Evolutionary conservation across 495 filamentous ascomycete genomes (phyloP), one percentile per base, ranked within the genome.

Genomic region (Aspergillus baeticus): DNA sequence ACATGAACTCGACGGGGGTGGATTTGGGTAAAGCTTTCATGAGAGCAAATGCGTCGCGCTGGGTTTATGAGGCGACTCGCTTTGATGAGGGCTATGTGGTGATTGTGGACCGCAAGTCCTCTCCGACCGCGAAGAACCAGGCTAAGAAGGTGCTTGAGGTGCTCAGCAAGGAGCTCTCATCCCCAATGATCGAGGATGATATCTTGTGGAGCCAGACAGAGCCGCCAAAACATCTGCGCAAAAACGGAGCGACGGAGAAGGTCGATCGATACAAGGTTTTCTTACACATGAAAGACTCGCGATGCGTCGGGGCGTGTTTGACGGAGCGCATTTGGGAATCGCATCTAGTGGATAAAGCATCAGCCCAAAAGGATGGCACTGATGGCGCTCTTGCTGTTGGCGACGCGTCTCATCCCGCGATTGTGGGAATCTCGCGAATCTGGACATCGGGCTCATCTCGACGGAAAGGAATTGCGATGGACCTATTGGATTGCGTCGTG

Each of bases 391-490:
- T 82, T 42, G 75, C 73, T 2, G 65, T 76, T 13, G 64, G 67
- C 42, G 65, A 69, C 13, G 69, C 73, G 33, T 59, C 69, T 0
- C 69, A 75, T 37, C 70, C 79, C 5, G 86, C 85, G 14, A 76
- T 86, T 18, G 73, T 89, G 37, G 87, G 87, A 2, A 78, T 90
- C 36, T 83, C 86, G n/a, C 82, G 87, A 10, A 88, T 90, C 57
- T 90, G 87, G 87, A 87, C 83, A 5, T 88, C 84, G 11, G 80
- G 76, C 10, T 69, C 78, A 14, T 79, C 81, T 42, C 77, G 87
- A 38, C 68, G 82, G 23, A 75, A 79, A 63, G 85, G 85, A 10
- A 78, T 90, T 49, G 87, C 86, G 3, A 72, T 75, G 57, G 78
- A 78, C 57, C 64, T 90, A 47, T 58, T 90, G 48, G 83, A 90